phyloP scores from a whole-genome alignment of 176 grass and related monocot species.

The Phyllostachys edulis region DNA sequence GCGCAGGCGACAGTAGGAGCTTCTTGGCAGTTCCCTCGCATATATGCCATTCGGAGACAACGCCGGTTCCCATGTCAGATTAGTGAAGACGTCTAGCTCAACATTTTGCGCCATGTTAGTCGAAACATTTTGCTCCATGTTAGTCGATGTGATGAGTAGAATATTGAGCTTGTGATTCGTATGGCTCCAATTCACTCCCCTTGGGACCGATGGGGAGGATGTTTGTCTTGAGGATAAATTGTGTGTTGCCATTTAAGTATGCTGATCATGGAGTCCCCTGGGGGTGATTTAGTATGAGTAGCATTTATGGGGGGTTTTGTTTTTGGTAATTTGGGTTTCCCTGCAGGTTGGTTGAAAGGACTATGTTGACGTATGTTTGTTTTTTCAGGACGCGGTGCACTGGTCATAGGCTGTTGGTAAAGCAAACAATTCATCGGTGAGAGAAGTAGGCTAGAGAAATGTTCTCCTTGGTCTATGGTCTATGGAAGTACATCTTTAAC shows the following conservation, averaged over 20 bases:
- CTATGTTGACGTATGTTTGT: not conserved
- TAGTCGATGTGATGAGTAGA: not conserved
- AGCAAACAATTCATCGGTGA: not conserved
- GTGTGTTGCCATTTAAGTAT: not conserved
- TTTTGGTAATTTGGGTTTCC: not conserved
- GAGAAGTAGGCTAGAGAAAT: slow-evolving; percentile 32
- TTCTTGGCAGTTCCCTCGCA: not conserved
- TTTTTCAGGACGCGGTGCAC: slow-evolving; percentile 13
- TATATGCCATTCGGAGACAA: not conserved
- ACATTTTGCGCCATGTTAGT: not conserved
- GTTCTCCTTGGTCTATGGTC: slow-evolving; percentile 91
- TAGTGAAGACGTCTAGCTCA: not conserved
- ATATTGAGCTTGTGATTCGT: not conserved
- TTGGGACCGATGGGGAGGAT: not conserved
- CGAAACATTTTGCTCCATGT: not conserved
- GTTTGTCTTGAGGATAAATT: not conserved
- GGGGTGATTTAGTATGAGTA: not conserved
- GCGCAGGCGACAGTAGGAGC: not conserved
- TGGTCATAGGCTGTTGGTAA: not conserved
- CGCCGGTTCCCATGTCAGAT: not conserved
- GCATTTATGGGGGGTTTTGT: not conserved
- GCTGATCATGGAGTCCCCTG: not conserved
- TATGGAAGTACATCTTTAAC: slow-evolving; percentile 87
- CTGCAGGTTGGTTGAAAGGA: not conserved
- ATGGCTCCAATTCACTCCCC: not conserved